Percentiles rank a stretch among this genome's conserved stretches.
These are phyloP conservation scores for Lepidopterella palustris DNA, from an alignment of 495 filamentous ascomycete species.

Conservation along the genomic window DNA sequence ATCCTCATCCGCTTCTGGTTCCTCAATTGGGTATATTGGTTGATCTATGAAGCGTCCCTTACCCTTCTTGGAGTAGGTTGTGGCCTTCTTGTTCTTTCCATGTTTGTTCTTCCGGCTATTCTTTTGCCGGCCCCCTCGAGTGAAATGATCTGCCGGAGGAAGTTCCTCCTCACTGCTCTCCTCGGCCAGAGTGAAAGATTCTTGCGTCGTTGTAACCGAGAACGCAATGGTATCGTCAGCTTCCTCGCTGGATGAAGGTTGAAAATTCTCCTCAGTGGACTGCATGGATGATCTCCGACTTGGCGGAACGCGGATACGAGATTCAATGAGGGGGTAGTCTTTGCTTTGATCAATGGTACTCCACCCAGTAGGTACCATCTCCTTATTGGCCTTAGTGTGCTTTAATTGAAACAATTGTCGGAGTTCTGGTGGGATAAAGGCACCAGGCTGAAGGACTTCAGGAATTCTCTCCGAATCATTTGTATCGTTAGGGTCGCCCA, in stretches of 20 bases:
- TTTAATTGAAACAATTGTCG: conserved; percentile 66
- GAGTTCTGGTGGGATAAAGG: conserved; percentile 47
- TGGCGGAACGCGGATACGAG: conserved; percentile 40
- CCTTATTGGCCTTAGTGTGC: conserved; percentile 47
- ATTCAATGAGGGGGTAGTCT: conserved; percentile 49
- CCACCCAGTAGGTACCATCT: conserved; percentile 59
- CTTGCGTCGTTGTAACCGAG: conserved; percentile 12
- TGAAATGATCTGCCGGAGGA: conserved; percentile 14
- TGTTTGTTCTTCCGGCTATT: conserved; percentile 14
- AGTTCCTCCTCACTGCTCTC: conserved; percentile 25
- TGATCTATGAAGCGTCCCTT: conserved; percentile 20
- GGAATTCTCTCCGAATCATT: conserved; percentile 37
- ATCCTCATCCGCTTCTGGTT: conserved; percentile 41
- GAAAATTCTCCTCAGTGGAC: conserved; percentile 24
- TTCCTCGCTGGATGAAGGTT: conserved; percentile 22
- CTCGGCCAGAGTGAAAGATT: conserved; percentile 7
- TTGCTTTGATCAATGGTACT: conserved; percentile 47
- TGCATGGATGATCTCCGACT: conserved; percentile 34
- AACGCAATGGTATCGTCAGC: conserved; percentile 21
- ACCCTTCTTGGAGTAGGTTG: conserved; percentile 33
- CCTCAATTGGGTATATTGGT: conserved; percentile 14
- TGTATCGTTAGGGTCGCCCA: conserved; percentile 15
- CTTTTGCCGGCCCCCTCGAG: conserved; percentile 16
- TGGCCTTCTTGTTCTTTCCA: conserved; percentile 23
- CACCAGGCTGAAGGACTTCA: conserved; percentile 44